phyloP scores from a whole-genome alignment of 495 filamentous ascomycete species.

The Aspergillus carlsbadensis region DNA sequence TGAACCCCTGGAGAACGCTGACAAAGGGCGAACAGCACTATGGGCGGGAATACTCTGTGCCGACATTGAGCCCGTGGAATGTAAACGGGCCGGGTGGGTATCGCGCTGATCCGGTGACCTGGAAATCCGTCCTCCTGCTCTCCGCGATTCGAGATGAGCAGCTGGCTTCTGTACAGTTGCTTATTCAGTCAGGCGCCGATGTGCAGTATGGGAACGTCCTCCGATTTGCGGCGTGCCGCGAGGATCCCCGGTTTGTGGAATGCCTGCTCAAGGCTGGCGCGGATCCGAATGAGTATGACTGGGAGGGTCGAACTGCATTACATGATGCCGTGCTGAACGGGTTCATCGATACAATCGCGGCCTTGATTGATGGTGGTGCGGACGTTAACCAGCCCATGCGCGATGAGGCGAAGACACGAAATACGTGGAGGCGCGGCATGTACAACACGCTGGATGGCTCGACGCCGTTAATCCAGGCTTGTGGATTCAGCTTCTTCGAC shows the following conservation, averaged over 20 bases:
- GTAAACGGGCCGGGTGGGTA: background rate
- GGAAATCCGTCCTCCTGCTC: slow-evolving; percentile 6
- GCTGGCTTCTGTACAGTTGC: slow-evolving; percentile 7
- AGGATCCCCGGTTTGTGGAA: slow-evolving; percentile 3
- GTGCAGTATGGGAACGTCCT: slow-evolving; percentile 10
- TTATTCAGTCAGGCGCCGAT: slow-evolving; percentile 16
- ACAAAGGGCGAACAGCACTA: slow-evolving; percentile 5
- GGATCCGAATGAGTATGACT: slow-evolving; percentile 1
- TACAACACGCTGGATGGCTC: background rate
- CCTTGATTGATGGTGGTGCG: slow-evolving; percentile 9
- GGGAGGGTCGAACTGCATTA: background rate
- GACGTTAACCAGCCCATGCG: slow-evolving; percentile 11
- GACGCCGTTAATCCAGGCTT: slow-evolving; percentile 5
- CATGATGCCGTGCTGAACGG: slow-evolving; percentile 12
- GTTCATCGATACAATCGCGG: background rate
- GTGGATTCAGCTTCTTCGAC: background rate
- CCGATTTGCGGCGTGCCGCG: background rate
- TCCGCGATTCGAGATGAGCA: slow-evolving; percentile 13
- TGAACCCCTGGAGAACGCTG: slow-evolving; percentile 9
- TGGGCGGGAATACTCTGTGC: background rate
- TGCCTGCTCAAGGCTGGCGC: slow-evolving; percentile 17
- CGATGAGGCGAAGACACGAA: background rate
- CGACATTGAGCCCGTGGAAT: background rate
- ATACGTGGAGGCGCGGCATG: background rate
- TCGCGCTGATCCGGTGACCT: background rate